phyloP scores from a whole-genome alignment of 2,329 filamentous ascomycete species.

The Xylariaceae sp. region DNA sequence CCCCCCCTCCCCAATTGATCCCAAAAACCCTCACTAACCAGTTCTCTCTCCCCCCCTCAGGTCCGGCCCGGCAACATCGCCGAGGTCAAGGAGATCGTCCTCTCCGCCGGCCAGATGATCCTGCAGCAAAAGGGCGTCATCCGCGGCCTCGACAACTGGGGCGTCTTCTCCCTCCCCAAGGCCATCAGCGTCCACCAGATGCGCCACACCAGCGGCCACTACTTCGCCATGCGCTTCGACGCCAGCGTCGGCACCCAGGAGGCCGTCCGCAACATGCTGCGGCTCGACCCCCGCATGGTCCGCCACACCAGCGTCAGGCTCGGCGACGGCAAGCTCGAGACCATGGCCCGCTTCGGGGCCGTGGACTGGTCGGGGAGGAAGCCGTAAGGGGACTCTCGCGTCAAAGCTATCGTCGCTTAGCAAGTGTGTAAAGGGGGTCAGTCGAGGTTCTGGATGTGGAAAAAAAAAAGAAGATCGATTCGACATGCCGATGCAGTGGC shows the following conservation, averaged over 20 bases:
- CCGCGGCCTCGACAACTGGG: conserved; percentile 93
- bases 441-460: too few relatives aligned
- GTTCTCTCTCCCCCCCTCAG: conserved; percentile 42
- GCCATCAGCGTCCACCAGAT: conserved; percentile 77
- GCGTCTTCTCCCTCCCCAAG: conserved; percentile 80
- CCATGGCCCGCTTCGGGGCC: conserved; percentile 44
- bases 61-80: conserved; percentile 84
- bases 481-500: too few relatives aligned
- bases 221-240: conserved; percentile 98
- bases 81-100: conserved; percentile 95
- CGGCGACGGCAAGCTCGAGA: conserved; percentile 58
- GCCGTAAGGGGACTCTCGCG: too few relatives aligned
- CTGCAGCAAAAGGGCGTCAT: conserved; percentile 83
- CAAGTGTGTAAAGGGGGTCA: too few relatives aligned
- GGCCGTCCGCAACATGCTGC: conserved; percentile 68
- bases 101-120: conserved; percentile 76
- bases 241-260: conserved; percentile 68
- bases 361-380: conserved; percentile 39
- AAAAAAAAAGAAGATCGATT: too few relatives aligned
- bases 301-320: conserved; percentile 83
- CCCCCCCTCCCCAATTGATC: not conserved
- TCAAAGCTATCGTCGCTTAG: too few relatives aligned
- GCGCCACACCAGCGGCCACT: conserved; percentile 80
- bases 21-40: conserved; percentile 7
- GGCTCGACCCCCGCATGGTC: conserved; percentile 86